These are phyloP conservation scores for Ballota nigra DNA, from an alignment of 257 asterid species.

Conservation along the genomic window DNA sequence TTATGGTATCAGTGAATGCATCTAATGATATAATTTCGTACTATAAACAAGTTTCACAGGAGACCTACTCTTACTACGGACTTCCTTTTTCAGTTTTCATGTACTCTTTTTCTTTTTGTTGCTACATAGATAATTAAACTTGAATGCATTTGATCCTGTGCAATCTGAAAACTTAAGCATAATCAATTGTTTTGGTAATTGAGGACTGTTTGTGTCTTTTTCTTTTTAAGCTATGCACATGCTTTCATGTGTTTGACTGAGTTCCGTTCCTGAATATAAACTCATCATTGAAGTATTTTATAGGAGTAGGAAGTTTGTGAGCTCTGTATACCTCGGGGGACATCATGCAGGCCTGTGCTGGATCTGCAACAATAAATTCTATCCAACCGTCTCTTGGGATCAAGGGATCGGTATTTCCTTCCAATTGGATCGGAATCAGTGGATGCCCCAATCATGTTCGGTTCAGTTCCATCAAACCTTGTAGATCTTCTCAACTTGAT, in stretches of 20 bases:
- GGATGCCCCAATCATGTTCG: constrained; percentile 36
- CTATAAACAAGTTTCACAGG: too few relatives aligned
- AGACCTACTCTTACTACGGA: too few relatives aligned
- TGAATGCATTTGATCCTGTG: not conserved
- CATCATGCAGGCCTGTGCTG: constrained; percentile 59
- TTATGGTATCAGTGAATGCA: too few relatives aligned
- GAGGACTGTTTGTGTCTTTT: not conserved
- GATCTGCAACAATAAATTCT: constrained; percentile 54
- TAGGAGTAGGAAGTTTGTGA: constrained; percentile 9
- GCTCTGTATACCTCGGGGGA: constrained; percentile 2
- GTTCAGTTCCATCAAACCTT: constrained; percentile 40
- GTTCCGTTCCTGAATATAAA: not conserved
- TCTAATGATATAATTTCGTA: too few relatives aligned
- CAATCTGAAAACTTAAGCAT: not conserved
- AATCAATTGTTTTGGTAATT: not conserved
- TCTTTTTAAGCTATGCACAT: not conserved
- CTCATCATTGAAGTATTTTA: not conserved
- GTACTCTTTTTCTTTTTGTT: not conserved
- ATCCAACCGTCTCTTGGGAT: constrained; percentile 52
- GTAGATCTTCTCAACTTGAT: constrained; percentile 55
- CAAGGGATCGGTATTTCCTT: constrained; percentile 39
- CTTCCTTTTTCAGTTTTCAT: not conserved
- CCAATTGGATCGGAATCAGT: constrained; percentile 31
- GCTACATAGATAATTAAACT: not conserved
- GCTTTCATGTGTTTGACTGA: not conserved